Base-by-base conservation (phyloP, 2,329 filamentous ascomycete genomes). In the Trichoderma endophyticum region DNA sequence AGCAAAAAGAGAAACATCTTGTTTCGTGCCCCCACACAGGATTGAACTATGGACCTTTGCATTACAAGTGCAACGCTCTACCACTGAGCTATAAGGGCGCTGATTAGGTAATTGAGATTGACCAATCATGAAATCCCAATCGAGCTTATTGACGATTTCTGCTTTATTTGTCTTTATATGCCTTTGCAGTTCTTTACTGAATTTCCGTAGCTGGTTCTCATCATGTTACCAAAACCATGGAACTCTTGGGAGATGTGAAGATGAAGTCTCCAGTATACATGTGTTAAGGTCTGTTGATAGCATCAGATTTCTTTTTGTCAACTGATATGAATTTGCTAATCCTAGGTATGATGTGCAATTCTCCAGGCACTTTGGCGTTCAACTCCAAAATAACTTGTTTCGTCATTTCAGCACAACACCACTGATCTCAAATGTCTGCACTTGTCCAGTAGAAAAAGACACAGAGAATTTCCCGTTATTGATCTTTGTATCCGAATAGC, bases 1-100 rank as follows among this genome's bases (percentile, higher is more conserved):
- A 28, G 21, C 21, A 62, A 60, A 70, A 70, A 34, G 24, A 54
- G 32, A 60, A 32, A 48, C 28, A n/a, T 26, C 15, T 18, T n/a
- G 34, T 39, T 34, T 36, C 36, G 57, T 69, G 72, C 72, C 72
- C 70, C 72, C 72, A 73, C 72, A 73, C 72, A 72, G 72, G 63
- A 39, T 73, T 72, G 72, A 73, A 73, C 72, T 72, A 73, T 73
- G 72, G 72, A 72, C 70, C 72, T 73, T 73, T 65, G 72, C 72
- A 73, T 73, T 73, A 73, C 72, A 73, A 73, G 72, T 73, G 72
- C 72, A 65, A 73, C 72, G 72, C 72, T 73, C 70, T 73, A 72
- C 72, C 72, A 72, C 72, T 73, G 70, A 73, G 72, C 72, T 65
- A 73, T 73, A 72, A 51, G 70, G 72, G 72, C 72, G 43, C n/a